Percentiles rank a stretch among this genome's conserved stretches.
Evolutionary conservation across 192 early-diverging fungal species (phyloP).

Genomic region (Linnemannia schmuckeri): DNA sequence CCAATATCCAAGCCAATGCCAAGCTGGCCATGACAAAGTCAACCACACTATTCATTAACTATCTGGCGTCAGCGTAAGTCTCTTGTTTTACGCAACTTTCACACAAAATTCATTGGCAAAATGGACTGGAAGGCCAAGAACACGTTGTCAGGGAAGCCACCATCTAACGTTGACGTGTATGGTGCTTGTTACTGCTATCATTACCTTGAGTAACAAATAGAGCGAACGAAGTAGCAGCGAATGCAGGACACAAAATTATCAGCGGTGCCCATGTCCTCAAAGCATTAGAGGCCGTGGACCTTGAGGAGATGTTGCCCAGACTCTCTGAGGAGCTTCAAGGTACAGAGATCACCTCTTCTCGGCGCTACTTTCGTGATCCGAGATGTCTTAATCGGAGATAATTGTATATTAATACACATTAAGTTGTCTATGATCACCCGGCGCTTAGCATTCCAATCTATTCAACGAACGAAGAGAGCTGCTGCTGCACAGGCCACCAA

Average conservation of each 20-base stretch:
- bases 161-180: background rate
- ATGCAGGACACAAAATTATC: conserved; percentile 63
- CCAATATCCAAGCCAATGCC: conserved; percentile 64
- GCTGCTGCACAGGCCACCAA: conserved; percentile 21
- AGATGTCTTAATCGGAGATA: background rate
- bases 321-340: conserved; percentile 57
- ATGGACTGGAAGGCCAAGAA: background rate
- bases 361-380: background rate
- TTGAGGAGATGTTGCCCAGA: conserved; percentile 58
- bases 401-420: background rate
- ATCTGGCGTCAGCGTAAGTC: conserved; percentile 62
- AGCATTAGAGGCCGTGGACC: conserved; percentile 60
- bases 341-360: conserved; percentile 5
- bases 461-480: conserved; percentile 57
- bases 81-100: background rate
- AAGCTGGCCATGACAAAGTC: conserved; percentile 65
- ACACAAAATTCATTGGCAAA: background rate
- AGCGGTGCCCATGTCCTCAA: conserved; percentile 62
- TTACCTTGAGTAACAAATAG: conserved; percentile 24
- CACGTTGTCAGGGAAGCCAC: background rate
- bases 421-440: background rate
- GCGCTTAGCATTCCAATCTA: conserved; percentile 55
- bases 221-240: conserved; percentile 62
- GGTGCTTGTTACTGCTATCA: background rate
- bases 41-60: conserved; percentile 66